A percentile compares a stretch with the other conserved stretches of the same genome.
Evolutionary conservation across 164 flowering plant genomes (phyloP).

Genomic region (Akebia trifoliata): DNA sequence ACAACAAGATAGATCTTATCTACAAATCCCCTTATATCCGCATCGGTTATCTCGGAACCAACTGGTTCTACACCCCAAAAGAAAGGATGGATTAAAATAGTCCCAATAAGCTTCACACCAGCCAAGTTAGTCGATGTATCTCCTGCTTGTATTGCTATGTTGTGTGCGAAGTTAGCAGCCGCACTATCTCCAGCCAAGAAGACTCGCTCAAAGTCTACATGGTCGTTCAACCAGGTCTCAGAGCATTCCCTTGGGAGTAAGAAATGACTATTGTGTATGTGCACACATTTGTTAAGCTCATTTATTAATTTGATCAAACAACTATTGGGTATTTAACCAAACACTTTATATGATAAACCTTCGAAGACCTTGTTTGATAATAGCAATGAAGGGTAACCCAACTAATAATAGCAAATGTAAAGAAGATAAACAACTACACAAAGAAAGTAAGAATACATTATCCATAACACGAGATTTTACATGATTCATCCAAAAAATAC

Average conservation of each 20-base stretch:
- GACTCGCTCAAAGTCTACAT: slow-evolving; percentile 25
- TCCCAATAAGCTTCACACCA: slow-evolving; percentile 10
- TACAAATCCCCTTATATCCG: neutral
- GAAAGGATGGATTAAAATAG: slow-evolving; percentile 11
- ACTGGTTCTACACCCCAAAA: slow-evolving; percentile 7
- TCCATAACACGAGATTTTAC: too few relatives aligned
- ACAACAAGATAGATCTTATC: neutral
- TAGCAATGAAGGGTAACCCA: too few relatives aligned
- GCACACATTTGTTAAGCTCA: too few relatives aligned
- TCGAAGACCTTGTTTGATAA: too few relatives aligned
- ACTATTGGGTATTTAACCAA: too few relatives aligned
- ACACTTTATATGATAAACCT: too few relatives aligned
- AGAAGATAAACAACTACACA: too few relatives aligned
- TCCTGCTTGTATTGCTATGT: slow-evolving; percentile 9
- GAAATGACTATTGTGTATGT: too few relatives aligned
- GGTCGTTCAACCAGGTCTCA: slow-evolving; percentile 27
- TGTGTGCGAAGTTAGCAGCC: slow-evolving; percentile 24
- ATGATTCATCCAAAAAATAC: too few relatives aligned
- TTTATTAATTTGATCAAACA: too few relatives aligned
- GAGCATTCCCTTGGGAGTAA: slow-evolving; percentile 26
- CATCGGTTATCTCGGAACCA: neutral
- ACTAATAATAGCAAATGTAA: too few relatives aligned
- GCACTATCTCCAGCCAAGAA: slow-evolving; percentile 38
- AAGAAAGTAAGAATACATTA: too few relatives aligned
- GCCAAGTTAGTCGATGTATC: neutral